phyloP scores from a whole-genome alignment of 2,329 filamentous ascomycete genomes.

The Thelonectria olida region DNA sequence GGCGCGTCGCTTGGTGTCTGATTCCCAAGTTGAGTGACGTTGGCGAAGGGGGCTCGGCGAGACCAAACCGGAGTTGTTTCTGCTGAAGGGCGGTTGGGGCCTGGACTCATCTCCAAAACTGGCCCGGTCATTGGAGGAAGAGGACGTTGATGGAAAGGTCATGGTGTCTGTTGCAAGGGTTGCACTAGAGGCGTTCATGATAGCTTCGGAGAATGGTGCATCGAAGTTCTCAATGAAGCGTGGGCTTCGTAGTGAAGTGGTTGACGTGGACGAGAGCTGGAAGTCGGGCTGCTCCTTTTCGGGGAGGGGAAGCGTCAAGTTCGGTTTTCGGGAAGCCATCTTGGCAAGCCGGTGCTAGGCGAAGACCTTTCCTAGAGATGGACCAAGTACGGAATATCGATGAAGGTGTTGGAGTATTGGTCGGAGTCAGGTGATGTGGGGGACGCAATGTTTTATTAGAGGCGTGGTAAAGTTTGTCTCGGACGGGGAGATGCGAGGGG shows the following conservation, averaged over 20 bases:
- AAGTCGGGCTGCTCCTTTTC: slow-evolving; percentile 30
- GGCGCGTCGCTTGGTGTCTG: slow-evolving; percentile 39
- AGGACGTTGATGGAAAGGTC: slow-evolving; percentile 38
- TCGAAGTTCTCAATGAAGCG: slow-evolving; percentile 51
- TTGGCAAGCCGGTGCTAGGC: slow-evolving; percentile 21
- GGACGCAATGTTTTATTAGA: neutral
- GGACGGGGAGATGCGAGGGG: neutral
- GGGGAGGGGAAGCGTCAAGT: slow-evolving; percentile 40
- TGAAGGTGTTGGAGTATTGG: neutral
- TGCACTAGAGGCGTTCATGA: slow-evolving; percentile 44
- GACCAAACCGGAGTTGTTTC: slow-evolving; percentile 1
- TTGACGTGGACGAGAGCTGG: slow-evolving; percentile 30
- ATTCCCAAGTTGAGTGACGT: slow-evolving; percentile 41
- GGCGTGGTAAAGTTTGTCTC: neutral
- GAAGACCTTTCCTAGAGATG: neutral
- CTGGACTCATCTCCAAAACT: slow-evolving; percentile 38
- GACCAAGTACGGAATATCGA: neutral
- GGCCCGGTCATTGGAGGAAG: slow-evolving; percentile 31
- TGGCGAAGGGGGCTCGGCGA: slow-evolving; percentile 30
- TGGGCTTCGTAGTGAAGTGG: slow-evolving; percentile 39
- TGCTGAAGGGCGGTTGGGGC: slow-evolving; percentile 23
- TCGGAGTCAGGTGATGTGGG: neutral
- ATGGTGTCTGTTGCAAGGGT: slow-evolving; percentile 40
- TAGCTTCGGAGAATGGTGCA: slow-evolving; percentile 48
- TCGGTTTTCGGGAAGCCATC: slow-evolving; percentile 42